Conservation (phyloP, 2,329 filamentous ascomycete species). For the Alternaria postmessia region DNA sequence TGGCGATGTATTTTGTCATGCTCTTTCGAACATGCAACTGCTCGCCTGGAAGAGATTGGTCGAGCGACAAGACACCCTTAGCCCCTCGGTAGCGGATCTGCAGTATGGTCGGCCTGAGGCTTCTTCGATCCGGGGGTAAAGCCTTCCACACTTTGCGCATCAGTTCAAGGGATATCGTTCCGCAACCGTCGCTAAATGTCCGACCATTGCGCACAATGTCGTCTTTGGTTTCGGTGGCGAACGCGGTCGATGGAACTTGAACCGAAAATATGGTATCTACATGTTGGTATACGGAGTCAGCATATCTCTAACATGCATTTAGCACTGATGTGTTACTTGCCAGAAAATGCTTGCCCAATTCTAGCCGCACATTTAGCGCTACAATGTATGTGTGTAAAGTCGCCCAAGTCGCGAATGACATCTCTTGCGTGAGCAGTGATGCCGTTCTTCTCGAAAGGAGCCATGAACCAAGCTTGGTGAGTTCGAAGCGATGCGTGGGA, state of each 20-base stretch:
- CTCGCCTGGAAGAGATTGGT: conserved; percentile 65
- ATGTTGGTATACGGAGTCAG: background rate
- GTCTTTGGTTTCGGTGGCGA: conserved; percentile 48
- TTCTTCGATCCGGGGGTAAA: conserved; percentile 57
- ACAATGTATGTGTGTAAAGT: conserved; percentile 59
- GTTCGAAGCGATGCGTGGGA: conserved; percentile 42
- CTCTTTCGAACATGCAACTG: conserved; percentile 71
- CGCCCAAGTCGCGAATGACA: conserved; percentile 53
- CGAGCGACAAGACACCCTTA: conserved; percentile 70
- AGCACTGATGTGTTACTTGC: background rate
- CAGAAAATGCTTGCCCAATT: conserved; percentile 74
- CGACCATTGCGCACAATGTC: conserved; percentile 66
- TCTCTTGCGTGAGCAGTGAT: conserved; percentile 64
- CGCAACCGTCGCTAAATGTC: conserved; percentile 81
- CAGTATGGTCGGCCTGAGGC: conserved; percentile 54
- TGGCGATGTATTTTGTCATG: conserved; percentile 78
- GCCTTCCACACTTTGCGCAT: conserved; percentile 66
- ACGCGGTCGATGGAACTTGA: conserved; percentile 60
- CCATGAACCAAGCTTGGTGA: conserved; percentile 47
- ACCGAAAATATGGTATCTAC: conserved; percentile 75
- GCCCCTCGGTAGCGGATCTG: conserved; percentile 78
- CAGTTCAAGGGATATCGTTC: conserved; percentile 71
- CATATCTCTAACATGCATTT: background rate
- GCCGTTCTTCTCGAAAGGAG: conserved; percentile 33
- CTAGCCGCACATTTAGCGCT: conserved; percentile 66